Conservation (phyloP, 768 basidiomycete genomes). For the Rhizopogon sp. region DNA sequence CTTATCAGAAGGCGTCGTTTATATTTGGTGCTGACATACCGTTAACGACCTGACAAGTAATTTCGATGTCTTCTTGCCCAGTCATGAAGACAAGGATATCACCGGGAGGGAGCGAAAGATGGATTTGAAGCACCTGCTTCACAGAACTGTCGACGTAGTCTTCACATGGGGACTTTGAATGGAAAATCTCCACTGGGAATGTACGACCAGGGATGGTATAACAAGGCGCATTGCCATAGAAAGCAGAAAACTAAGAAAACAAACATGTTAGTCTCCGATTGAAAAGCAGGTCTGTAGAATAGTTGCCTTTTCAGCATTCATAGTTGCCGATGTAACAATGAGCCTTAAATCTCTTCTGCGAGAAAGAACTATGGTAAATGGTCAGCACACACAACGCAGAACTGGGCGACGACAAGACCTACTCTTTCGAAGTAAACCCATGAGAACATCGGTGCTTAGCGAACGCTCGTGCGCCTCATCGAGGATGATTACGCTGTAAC, state of each 20-base stretch:
- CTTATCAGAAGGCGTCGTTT: neutral
- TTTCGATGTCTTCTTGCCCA: conserved; percentile 98
- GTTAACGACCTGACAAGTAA: conserved; percentile 90
- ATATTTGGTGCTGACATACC: conserved; percentile 41
- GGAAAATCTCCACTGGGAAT: conserved; percentile 96
- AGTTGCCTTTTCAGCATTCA: conserved; percentile 96
- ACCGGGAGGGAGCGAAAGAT: conserved; percentile 86
- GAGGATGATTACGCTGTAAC: conserved; percentile 96
- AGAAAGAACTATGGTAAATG: conserved; percentile 56
- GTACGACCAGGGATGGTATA: conserved; percentile 95
- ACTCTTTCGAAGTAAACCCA: conserved; percentile 96
- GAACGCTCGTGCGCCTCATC: conserved; percentile 99
- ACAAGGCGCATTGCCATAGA: conserved; percentile 92
- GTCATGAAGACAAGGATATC: conserved; percentile 99
- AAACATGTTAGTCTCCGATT: neutral
- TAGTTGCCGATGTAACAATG: conserved; percentile 97
- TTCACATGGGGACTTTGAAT: conserved; percentile 96
- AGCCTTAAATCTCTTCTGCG: conserved; percentile 90
- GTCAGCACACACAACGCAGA: neutral
- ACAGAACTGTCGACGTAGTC: conserved; percentile 98
- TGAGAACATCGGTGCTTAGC: conserved; percentile 94
- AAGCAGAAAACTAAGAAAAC: conserved; percentile 74
- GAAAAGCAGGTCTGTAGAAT: neutral
- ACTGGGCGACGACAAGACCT: conserved; percentile 20
- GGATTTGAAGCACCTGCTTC: conserved; percentile 96